Evolutionary conservation across 176 grass and related monocot genomes (phyloP), one percentile per base, ranked within the genome.

Genomic region (Eremochloa ophiuroides): DNA sequence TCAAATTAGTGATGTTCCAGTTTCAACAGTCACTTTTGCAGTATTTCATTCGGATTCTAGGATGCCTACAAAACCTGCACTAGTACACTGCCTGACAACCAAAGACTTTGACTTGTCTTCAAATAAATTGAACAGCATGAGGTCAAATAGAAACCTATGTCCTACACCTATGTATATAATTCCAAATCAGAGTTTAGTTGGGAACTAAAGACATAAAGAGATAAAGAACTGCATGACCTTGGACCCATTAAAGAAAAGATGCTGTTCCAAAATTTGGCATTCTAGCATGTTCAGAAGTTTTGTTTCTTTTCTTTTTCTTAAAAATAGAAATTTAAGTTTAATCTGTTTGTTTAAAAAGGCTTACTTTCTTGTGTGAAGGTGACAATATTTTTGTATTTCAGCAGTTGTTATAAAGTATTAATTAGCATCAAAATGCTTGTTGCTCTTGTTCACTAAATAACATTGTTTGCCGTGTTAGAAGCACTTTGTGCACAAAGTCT

Each of bases 101-200:
- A 23, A 25, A 62, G 75, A 84, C 86, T 88, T 88, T 67, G 74
- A 79, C 81, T 74, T 11, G 16, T 25, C 7, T 69, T 38, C 25
- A n/a, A 74, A 80, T 27, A 29, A 26, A 39, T 69, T 28, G 34
- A 25, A 82, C 7, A 76, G 35, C 17, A 48, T 16, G 25, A 61
- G 25, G 34, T 18, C 39, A 37, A 71, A 75, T 56, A 77, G 10
- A 50, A 69, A 42, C 39, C n/a, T 11, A 40, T 75, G 62, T 53
- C 26, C 70, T 51, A 84, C 47, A 55, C 20, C 64, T 35, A 35
- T 35, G 3, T 5, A 35, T 35, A 35, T 35, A 35, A 5, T 35
- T 35, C 5, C 34, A 35, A 35, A 35, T 35, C 33, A 34, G 33
- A 34, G 33, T 34, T 34, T 4, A 34, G 4, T 34, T 35, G 4